phyloP scores from a whole-genome alignment of 2,329 filamentous ascomycete genomes.

The Trichoderma polysporum region DNA sequence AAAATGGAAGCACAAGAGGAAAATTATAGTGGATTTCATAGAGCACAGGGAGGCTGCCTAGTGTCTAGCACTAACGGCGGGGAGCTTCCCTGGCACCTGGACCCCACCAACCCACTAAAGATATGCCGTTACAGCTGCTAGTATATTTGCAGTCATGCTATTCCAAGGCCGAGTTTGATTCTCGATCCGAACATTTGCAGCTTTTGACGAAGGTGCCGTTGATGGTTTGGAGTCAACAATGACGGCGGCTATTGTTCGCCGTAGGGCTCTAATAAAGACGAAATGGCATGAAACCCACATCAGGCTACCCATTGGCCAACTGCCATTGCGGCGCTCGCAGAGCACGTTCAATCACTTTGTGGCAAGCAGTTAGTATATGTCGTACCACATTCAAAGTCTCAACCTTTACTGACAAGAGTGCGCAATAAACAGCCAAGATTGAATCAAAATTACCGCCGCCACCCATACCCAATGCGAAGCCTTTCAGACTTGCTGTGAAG shows the following conservation, averaged over 20 bases:
- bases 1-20: not conserved
- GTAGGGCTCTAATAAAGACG: slow-evolving; percentile 7
- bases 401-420: not conserved
- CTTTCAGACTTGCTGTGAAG: slow-evolving; percentile 62
- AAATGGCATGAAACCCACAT: slow-evolving; percentile 2
- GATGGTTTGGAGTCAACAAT: slow-evolving; percentile 32
- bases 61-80: slow-evolving; percentile 17
- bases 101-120: slow-evolving; percentile 13
- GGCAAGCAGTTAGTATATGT: slow-evolving; percentile 28
- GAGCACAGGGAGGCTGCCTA: not conserved
- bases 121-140: not conserved
- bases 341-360: slow-evolving; percentile 41
- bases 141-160: not conserved
- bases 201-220: not conserved
- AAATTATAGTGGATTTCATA: slow-evolving; percentile 25
- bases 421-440: slow-evolving; percentile 21
- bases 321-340: slow-evolving; percentile 30
- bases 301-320: slow-evolving; percentile 11
- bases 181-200: not conserved
- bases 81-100: slow-evolving; percentile 12
- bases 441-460: slow-evolving; percentile 21
- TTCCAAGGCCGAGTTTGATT: not conserved
- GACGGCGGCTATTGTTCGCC: slow-evolving; percentile 35
- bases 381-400: not conserved
- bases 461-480: slow-evolving; percentile 26